Conservation (phyloP, 2,329 filamentous ascomycete genomes). For the Trichoderma asperellum region DNA sequence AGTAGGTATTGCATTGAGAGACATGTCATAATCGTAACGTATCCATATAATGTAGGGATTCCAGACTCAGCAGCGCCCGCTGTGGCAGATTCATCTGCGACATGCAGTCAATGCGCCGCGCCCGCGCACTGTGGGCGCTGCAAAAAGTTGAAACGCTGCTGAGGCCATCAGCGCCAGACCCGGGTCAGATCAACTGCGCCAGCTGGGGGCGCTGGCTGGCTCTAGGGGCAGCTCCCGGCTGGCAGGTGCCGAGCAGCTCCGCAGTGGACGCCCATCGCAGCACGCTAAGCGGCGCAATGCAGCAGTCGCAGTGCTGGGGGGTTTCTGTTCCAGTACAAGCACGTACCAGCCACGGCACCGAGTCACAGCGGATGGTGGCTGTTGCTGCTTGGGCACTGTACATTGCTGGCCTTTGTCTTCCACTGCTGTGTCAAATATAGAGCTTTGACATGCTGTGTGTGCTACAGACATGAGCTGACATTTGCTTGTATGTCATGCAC, state of each 20-base stretch:
- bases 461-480: no score
- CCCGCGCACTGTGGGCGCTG: not conserved
- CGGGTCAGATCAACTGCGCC: not conserved
- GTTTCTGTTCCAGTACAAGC: not conserved
- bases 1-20: no score
- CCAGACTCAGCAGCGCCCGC: not conserved
- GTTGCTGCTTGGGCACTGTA: not conserved
- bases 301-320: not conserved
- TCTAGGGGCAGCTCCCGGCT: constrained; percentile 21
- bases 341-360: not conserved
- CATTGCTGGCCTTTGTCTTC: not conserved
- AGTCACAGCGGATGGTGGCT: not conserved
- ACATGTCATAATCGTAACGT: no score
- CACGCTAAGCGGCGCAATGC: constrained; percentile 1
- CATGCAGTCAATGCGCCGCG: not conserved
- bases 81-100: not conserved
- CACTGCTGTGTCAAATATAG: not conserved
- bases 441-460: not conserved
- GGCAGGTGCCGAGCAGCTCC: constrained; percentile 25
- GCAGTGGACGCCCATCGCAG: constrained; percentile 10
- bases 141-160: not conserved
- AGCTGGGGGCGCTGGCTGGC: not conserved
- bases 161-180: not conserved
- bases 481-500: no score
- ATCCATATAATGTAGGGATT: no score